Evolutionary conservation across 257 asterid species (phyloP).

Genomic region (Perilla frutescens): DNA sequence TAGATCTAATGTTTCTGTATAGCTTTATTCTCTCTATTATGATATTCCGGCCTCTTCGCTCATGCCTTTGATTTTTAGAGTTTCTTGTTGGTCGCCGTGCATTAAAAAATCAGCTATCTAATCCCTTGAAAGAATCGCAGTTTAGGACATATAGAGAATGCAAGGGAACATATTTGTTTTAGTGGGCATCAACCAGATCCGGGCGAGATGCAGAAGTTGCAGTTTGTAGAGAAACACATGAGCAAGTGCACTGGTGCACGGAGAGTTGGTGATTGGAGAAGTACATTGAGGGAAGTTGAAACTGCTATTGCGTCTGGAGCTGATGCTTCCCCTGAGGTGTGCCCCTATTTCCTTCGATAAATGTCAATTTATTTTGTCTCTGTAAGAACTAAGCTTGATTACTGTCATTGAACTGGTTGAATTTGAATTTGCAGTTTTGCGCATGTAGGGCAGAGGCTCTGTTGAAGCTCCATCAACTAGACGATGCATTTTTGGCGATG

Average conservation of each 20-base stretch:
- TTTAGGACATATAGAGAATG: slow-evolving; percentile 74
- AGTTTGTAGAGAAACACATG: slow-evolving; percentile 67
- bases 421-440: slow-evolving; percentile 67
- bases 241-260: slow-evolving; percentile 70
- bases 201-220: slow-evolving; percentile 63
- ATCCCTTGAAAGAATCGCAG: slow-evolving; percentile 53
- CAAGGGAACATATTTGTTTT: slow-evolving; percentile 62
- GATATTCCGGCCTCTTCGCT: not conserved
- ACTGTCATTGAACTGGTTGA: slow-evolving; percentile 33
- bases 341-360: slow-evolving; percentile 2
- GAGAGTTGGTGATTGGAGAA: slow-evolving; percentile 76
- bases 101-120: slow-evolving; percentile 36
- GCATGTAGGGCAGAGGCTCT: slow-evolving; percentile 93
- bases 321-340: slow-evolving; percentile 78
- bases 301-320: slow-evolving; percentile 86
- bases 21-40: not conserved
- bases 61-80: slow-evolving; percentile 12
- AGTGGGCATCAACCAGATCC: slow-evolving; percentile 63
- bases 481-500: slow-evolving; percentile 56
- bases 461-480: slow-evolving; percentile 74
- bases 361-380: not conserved
- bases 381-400: not conserved
- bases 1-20: not conserved
- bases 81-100: slow-evolving; percentile 22
- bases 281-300: slow-evolving; percentile 68